Percentiles rank a stretch among this genome's conserved stretches.
Conservation (phyloP, 2,329 filamentous ascomycete species). For the Phyllosticta ampelicida region DNA sequence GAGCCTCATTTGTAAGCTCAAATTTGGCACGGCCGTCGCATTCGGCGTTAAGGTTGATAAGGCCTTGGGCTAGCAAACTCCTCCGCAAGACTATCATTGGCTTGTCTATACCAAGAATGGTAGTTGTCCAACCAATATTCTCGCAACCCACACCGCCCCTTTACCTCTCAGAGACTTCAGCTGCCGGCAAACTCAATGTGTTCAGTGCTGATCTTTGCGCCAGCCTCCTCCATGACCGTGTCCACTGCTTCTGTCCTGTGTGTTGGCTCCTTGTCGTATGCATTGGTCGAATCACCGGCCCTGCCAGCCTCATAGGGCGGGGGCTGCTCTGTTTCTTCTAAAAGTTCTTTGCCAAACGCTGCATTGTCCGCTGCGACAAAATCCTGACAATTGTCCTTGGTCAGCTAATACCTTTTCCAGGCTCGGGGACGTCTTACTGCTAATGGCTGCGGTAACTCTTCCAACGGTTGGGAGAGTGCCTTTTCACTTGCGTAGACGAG, state of each 20-base stretch:
- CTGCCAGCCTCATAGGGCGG: slow-evolving; percentile 2
- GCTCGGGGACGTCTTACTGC: slow-evolving; percentile 7
- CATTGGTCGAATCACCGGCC: neutral
- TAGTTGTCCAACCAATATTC: neutral
- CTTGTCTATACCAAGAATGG: neutral
- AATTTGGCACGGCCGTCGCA: neutral
- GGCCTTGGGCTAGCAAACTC: neutral
- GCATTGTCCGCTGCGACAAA: slow-evolving; percentile 43
- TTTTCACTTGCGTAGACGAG: slow-evolving; percentile 49
- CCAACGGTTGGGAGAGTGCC: slow-evolving; percentile 13
- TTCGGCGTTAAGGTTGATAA: neutral
- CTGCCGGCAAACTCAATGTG: slow-evolving; percentile 9
- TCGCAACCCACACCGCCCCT: neutral
- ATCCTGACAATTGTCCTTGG: slow-evolving; percentile 11
- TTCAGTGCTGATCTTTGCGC: neutral
- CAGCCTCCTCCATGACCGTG: neutral
- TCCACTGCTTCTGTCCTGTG: slow-evolving; percentile 4
- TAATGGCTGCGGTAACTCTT: slow-evolving; percentile 11
- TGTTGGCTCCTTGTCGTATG: neutral
- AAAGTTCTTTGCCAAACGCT: slow-evolving; percentile 23
- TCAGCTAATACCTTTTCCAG: neutral
- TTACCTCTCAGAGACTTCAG: neutral
- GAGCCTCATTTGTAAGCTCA: neutral
- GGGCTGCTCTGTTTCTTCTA: slow-evolving; percentile 6
- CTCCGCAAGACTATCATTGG: neutral